These are phyloP conservation scores for Amanita fuliginea DNA, from an alignment of 768 basidiomycete genomes.

Conservation along the genomic window DNA sequence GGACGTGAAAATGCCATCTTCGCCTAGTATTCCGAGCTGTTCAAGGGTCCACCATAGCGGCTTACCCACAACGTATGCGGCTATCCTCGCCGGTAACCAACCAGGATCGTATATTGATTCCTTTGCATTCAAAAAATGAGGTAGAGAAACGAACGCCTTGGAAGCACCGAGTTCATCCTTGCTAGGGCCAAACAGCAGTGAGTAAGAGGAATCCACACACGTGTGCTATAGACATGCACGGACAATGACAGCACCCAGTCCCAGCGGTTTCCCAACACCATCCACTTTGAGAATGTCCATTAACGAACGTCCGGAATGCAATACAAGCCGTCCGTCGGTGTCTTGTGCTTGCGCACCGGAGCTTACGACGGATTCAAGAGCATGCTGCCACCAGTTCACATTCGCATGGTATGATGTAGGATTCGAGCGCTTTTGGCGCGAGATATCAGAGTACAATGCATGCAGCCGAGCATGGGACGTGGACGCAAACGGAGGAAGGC, in stretches of 20 bases:
- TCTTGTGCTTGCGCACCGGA: constrained; percentile 37
- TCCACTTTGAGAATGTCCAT: constrained; percentile 52
- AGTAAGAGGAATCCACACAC: constrained; percentile 7
- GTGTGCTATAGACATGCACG: constrained; percentile 20
- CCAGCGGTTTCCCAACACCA: constrained; percentile 67
- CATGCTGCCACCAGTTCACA: constrained; percentile 79
- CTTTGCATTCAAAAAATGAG: constrained; percentile 43
- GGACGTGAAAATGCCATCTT: constrained; percentile 32
- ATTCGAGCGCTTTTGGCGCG: constrained; percentile 75
- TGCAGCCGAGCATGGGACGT: constrained; percentile 50
- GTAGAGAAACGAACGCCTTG: constrained; percentile 33
- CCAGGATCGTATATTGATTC: constrained; percentile 59
- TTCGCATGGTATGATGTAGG: constrained; percentile 73
- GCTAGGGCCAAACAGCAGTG: constrained; percentile 33
- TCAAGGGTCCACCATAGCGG: constrained; percentile 85
- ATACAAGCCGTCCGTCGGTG: constrained; percentile 39
- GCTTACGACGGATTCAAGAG: constrained; percentile 49
- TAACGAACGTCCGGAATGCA: constrained; percentile 43
- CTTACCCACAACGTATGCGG: constrained; percentile 59
- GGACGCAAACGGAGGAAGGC: constrained; percentile 34
- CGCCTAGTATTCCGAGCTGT: constrained; percentile 62
- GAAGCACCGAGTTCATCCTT: constrained; percentile 55
- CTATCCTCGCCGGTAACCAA: constrained; percentile 62
- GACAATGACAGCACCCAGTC: constrained; percentile 63
- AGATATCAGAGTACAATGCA: constrained; percentile 82